Percentiles rank a stretch among this genome's conserved stretches.
Evolutionary conservation across 2,329 filamentous ascomycete genomes (phyloP).

Genomic region (Apiospora kogelbergensis): DNA sequence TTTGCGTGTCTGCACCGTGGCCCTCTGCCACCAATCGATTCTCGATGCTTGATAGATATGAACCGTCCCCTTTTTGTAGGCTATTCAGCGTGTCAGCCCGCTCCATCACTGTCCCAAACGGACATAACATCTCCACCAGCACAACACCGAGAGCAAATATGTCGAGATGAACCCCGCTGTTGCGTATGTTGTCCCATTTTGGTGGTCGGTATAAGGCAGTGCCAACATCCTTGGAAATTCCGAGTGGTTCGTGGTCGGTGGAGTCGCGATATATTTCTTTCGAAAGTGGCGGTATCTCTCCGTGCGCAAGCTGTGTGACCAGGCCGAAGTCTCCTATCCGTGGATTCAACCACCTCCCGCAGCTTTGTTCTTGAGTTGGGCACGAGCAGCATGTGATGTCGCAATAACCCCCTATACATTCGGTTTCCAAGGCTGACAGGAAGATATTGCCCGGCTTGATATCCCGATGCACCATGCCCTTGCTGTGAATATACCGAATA

Average conservation of each 20-base stretch:
- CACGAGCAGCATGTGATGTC: slow-evolving; percentile 26
- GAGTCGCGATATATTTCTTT: slow-evolving; percentile 15
- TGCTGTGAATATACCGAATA: slow-evolving; percentile 61
- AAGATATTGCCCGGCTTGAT: slow-evolving; percentile 70
- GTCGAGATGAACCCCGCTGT: slow-evolving; percentile 54
- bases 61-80: slow-evolving; percentile 23
- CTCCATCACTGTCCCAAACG: slow-evolving; percentile 52
- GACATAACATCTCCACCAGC: slow-evolving; percentile 59
- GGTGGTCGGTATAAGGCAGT: slow-evolving; percentile 64
- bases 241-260: background rate
- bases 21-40: slow-evolving; percentile 20
- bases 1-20: slow-evolving; percentile 15
- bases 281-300: slow-evolving; percentile 25
- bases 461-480: slow-evolving; percentile 63
- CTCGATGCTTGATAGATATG: slow-evolving; percentile 13
- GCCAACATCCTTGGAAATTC: slow-evolving; percentile 48
- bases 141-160: slow-evolving; percentile 62
- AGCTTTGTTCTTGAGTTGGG: background rate
- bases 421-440: slow-evolving; percentile 45
- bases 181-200: slow-evolving; percentile 17
- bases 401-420: slow-evolving; percentile 26
- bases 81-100: slow-evolving; percentile 32
- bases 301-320: slow-evolving; percentile 50
- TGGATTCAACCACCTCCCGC: slow-evolving; percentile 48
- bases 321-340: slow-evolving; percentile 69